Evolutionary conservation across 305 asterid species (phyloP), one percentile per base, ranked within the genome.

Genomic region (Fraxinus angustifolia): DNA sequence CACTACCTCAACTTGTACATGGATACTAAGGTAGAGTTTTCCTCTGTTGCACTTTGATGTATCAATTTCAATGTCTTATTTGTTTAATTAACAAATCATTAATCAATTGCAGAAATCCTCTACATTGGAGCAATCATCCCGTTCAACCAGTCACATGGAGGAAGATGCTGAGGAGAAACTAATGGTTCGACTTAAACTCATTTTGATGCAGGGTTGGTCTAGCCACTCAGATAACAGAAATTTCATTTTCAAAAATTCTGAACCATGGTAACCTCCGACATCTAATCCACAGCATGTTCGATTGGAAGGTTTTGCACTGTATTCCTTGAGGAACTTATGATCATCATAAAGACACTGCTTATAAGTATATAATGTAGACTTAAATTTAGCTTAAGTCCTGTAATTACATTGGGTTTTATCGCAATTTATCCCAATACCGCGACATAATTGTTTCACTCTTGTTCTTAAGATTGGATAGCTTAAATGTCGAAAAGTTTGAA

Each of bases 171-270:
- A 89, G 16, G 91, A 88, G 84, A 90, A 93, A 82, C 76, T 93
- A 73, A 85, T 87, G 58, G 82, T 84, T 74, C 94, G 97, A 0
- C 89, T 92, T 45, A 87, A 90, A 83, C 92, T 92, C 34, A 88
- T 90, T 79, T 84, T 90, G 88, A 92, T 90, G 97, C 94, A 92
- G 38, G 92, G 93, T 79, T 93, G 97, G 97, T 88, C 91, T 77
- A 83, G 81, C 74, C 90, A 87, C 53, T 79, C 87, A 14, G 89
- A 87, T 77, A 82, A 79, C 81, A 85, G 48, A 88, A 85, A 81
- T 79, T 76, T 87, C 87, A 92, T 90, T 75, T 87, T 87, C 90
- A 86, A 88, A 84, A 85, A 92, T 79, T 85, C 94, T 68, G 94
- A 93, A 16, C 97, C 97, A 16, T 93, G 97, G 97, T 93, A 87